A percentile compares a stretch with the other conserved stretches of the same genome.
Evolutionary conservation across 176 grass and related monocot species (phyloP).

Genomic region (Oryza glumipatula): DNA sequence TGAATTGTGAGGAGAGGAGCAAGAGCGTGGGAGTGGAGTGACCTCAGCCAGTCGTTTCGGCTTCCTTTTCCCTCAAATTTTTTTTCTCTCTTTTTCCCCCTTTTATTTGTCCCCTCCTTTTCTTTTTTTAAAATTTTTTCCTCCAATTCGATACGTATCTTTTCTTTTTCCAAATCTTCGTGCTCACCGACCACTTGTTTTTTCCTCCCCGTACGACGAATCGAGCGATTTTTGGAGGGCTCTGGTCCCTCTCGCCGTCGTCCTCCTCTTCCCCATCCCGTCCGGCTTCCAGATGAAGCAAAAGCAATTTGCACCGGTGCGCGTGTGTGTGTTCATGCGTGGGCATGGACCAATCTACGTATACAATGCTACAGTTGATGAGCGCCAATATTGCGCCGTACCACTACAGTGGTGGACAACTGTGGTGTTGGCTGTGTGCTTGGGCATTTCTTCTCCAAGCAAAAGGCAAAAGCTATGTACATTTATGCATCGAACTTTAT

Average conservation of each 20-base stretch:
- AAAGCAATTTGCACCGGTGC: neutral
- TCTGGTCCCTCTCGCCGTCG: neutral
- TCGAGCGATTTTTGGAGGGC: neutral
- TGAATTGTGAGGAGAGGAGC: constrained; percentile 56
- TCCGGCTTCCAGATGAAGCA: neutral
- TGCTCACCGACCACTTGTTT: constrained; percentile 31
- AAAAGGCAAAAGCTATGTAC: no score
- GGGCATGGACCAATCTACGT: neutral
- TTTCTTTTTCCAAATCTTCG: neutral
- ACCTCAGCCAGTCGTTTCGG: constrained; percentile 53
- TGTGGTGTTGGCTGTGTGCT: neutral
- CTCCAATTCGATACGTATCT: constrained; percentile 31
- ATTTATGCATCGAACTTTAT: no score
- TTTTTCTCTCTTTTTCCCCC: neutral
- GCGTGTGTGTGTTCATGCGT: neutral
- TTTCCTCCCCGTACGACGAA: neutral
- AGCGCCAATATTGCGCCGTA: neutral
- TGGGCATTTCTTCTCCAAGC: no score
- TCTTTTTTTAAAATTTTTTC: neutral
- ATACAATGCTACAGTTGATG: neutral
- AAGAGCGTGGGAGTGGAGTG: constrained; percentile 13
- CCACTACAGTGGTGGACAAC: neutral
- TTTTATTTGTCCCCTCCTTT: neutral
- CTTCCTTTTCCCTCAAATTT: neutral
- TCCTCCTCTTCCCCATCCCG: neutral